These are phyloP conservation scores for Myriosclerotinia scirpicola DNA, from an alignment of 2,329 filamentous ascomycete genomes.

Conservation along the genomic window DNA sequence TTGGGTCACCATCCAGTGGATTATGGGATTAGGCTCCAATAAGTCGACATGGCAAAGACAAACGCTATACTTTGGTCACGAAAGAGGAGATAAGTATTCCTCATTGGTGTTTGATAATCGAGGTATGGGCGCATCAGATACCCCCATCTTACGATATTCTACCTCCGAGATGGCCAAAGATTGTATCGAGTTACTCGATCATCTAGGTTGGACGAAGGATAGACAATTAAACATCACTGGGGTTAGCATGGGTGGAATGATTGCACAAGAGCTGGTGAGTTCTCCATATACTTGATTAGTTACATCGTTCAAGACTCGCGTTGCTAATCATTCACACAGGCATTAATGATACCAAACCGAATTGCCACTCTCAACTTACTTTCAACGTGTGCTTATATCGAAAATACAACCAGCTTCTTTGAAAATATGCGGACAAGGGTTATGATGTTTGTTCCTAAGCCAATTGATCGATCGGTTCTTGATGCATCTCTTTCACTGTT, in stretches of 20 bases:
- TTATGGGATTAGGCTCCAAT: conserved; percentile 76
- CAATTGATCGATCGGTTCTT: conserved; percentile 63
- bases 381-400: conserved; percentile 60
- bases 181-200: conserved; percentile 65
- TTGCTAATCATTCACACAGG: conserved; percentile 35
- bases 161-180: conserved; percentile 85
- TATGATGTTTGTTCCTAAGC: conserved; percentile 65
- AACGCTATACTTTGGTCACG: conserved; percentile 78
- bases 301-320: neutral
- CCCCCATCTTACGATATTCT: conserved; percentile 74
- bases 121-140: conserved; percentile 75
- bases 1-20: conserved; percentile 53
- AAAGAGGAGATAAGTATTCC: conserved; percentile 64
- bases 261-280: conserved; percentile 74
- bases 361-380: conserved; percentile 59
- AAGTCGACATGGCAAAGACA: conserved; percentile 78
- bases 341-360: conserved; percentile 51
- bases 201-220: conserved; percentile 65
- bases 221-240: conserved; percentile 68
- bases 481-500: conserved; percentile 69
- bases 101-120: conserved; percentile 81
- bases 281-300: conserved; percentile 19
- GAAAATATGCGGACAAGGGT: conserved; percentile 62
- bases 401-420: conserved; percentile 60
- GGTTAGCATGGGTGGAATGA: conserved; percentile 88